These are phyloP conservation scores for Zygotorulaspora sp. DNA, from an alignment of 805 yeast species.

Conservation along the genomic window DNA sequence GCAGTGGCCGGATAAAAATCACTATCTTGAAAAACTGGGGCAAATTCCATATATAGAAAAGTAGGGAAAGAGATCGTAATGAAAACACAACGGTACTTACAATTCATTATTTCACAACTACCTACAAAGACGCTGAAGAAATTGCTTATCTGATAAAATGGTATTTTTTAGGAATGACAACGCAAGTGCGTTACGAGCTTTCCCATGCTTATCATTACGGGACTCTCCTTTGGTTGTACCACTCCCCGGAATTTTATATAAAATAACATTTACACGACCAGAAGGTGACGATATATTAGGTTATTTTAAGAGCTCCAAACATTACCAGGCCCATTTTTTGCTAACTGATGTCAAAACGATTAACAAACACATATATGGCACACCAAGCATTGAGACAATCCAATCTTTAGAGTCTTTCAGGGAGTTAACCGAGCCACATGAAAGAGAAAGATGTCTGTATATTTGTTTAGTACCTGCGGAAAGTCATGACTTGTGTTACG, in stretches of 20 bases:
- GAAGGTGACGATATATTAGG: conserved; percentile 46
- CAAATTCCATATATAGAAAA: too few species aligned
- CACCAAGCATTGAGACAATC: conserved; percentile 45
- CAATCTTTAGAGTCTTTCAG: conserved; percentile 23
- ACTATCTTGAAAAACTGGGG: too few species aligned
- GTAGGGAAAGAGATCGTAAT: too few species aligned
- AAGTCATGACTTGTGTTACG: conserved; percentile 12
- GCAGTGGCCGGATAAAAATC: too few species aligned
- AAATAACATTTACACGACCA: conserved; percentile 46
- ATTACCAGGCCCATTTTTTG: conserved; percentile 22
- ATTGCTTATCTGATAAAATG: not conserved
- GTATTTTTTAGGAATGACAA: conserved; percentile 2
- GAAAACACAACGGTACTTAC: too few species aligned
- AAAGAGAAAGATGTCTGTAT: conserved; percentile 36
- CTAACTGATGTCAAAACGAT: conserved; percentile 9
- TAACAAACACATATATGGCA: conserved; percentile 49
- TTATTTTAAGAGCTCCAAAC: conserved; percentile 33
- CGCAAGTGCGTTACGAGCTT: conserved; percentile 1
- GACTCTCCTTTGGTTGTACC: conserved; percentile 39
- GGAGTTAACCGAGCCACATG: conserved; percentile 25
- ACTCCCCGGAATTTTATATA: conserved; percentile 59
- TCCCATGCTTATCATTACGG: conserved; percentile 18
- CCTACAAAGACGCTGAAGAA: too few species aligned
- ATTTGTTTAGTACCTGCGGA: conserved; percentile 23
- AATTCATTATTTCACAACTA: too few species aligned